Evolutionary conservation across 371 early-diverging fungal species (phyloP), one percentile per base, ranked within the genome.

Genomic region (Dinochytrium kinnereticum): DNA sequence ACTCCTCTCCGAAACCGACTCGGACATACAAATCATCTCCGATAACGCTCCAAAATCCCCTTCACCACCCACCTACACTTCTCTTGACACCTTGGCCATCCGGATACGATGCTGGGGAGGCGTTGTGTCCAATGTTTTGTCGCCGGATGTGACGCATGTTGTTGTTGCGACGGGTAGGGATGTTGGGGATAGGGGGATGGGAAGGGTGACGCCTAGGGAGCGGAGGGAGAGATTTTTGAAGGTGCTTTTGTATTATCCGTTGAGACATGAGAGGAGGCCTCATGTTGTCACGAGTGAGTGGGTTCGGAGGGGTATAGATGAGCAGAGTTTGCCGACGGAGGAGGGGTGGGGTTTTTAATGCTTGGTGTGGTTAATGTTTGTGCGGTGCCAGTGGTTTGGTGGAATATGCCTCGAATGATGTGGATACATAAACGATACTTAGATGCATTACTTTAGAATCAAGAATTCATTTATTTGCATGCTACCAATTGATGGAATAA

Each of bases 81-180:
- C 75, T 7, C 19, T 78, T 3, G n/a, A 36, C 3, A 44, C 53
- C 51, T 31, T 71, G 26, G 71, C 50, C n/a, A 51, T 61, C 3
- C 34, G 44, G 26, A 66, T 75, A 10, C 5, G 55, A 26, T 68
- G 68, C 53, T 66, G 66, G 10, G 78, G 78, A 15, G 78, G 75
- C 1, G 64, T 59, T 26, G 69, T 78, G 2, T 1, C 44, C 1
- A 51, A 26, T 13, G 65, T 71, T 24, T 19, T 78, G 17, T 66
- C 66, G 7, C 72, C 75, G 5, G 72, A 68, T 65, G 72, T 72
- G 3, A 79, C 79, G 24, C 79, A 79, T 59, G 50, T 79, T 31
- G 70, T 79, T 15, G 19, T 77, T 33, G 68, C 19, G 24, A 34
- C 30, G 71, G 70, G 49, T 31, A 51, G 50, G 37, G 40, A 44